Conservation (phyloP, 441 rosid species). For the Breynia disticha region DNA sequence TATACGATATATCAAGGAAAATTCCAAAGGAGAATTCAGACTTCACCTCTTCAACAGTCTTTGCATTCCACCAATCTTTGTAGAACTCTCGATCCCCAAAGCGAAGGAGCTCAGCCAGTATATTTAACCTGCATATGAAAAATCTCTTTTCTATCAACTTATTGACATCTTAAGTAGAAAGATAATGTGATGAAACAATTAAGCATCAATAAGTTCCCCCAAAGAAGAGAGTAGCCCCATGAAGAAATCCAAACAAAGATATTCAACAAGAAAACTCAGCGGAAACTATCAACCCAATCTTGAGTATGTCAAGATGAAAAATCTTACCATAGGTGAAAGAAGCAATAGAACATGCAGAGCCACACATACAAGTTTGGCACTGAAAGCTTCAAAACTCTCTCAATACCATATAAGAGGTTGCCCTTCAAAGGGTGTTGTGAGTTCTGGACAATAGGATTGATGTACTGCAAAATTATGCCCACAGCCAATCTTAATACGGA, state of each 20-base stretch:
- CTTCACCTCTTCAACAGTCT: conserved; percentile 84
- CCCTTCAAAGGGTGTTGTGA: conserved; percentile 97
- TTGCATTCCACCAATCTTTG: conserved; percentile 99
- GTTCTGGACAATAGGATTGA: conserved; percentile 90
- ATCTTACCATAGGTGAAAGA: conserved; percentile 90
- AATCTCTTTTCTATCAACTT: not conserved
- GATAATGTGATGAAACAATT: too few relatives aligned
- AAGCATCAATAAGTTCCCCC: too few relatives aligned
- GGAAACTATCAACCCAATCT: too few relatives aligned
- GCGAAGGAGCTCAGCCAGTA: conserved; percentile 86
- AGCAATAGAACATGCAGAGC: conserved; percentile 99
- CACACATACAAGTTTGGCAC: conserved; percentile 93
- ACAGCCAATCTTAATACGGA: conserved; percentile 21
- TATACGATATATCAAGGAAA: conserved; percentile 9
- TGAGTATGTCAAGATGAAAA: not conserved
- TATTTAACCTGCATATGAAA: conserved; percentile 61
- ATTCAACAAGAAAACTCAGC: too few relatives aligned
- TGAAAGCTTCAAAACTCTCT: conserved; percentile 96
- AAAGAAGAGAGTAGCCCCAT: too few relatives aligned
- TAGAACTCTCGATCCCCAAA: conserved; percentile 99
- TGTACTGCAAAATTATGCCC: conserved; percentile 61
- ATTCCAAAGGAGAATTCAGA: conserved; percentile 1
- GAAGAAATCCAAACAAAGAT: too few relatives aligned
- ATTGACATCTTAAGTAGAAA: too few relatives aligned
- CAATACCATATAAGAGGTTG: conserved; percentile 66